phyloP scores from a whole-genome alignment of 345 rosid genomes.

The Aegle marmelos region DNA sequence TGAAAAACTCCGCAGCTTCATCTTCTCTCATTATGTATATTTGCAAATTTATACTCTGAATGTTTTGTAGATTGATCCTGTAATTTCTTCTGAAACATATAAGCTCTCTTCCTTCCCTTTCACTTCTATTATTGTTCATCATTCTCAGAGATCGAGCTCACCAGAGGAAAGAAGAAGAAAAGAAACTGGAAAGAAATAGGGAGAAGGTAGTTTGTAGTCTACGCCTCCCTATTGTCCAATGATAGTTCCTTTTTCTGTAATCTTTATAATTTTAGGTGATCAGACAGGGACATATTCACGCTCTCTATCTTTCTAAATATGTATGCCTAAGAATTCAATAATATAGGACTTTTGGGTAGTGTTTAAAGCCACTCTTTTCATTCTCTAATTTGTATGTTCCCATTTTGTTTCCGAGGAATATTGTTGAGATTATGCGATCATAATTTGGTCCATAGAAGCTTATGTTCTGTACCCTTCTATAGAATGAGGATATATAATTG shows the following conservation, averaged over 20 bases:
- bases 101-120: background rate
- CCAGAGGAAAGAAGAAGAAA: slow-evolving; percentile 45
- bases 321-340: background rate
- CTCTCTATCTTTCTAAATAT: background rate
- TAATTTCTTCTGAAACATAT: background rate
- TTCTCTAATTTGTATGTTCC: background rate
- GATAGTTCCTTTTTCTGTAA: background rate
- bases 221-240: background rate
- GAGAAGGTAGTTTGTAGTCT: slow-evolving; percentile 52
- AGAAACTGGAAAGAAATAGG: slow-evolving; percentile 41
- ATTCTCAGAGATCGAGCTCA: slow-evolving; percentile 47
- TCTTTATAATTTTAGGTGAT: background rate
- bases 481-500: background rate
- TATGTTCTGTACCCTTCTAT: background rate
- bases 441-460: background rate
- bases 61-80: background rate
- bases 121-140: slow-evolving; percentile 6
- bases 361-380: background rate
- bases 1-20: background rate
- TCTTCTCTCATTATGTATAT: background rate
- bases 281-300: background rate
- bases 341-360: background rate
- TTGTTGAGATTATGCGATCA: background rate
- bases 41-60: background rate
- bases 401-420: background rate